Conservation (phyloP, 2,329 filamentous ascomycete species). For the Diaporthe vaccinii region DNA sequence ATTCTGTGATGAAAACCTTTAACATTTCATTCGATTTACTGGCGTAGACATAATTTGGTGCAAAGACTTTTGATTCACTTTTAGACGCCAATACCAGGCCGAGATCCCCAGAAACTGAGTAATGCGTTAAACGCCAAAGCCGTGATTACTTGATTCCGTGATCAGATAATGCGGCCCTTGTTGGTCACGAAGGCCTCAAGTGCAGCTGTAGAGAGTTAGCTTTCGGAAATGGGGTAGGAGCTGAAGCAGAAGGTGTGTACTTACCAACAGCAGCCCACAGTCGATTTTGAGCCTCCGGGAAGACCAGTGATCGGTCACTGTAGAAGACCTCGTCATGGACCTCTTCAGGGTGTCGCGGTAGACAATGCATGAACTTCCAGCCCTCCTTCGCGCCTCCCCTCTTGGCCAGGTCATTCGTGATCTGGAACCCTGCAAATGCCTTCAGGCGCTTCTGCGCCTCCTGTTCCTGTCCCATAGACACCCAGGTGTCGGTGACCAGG, state of each 20-base stretch:
- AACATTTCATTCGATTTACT: background rate
- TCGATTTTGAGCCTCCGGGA: constrained; percentile 94
- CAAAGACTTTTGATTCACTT: constrained; percentile 25
- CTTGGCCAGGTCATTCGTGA: constrained; percentile 87
- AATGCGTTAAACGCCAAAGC: background rate
- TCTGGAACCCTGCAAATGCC: constrained; percentile 91
- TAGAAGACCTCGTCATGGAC: constrained; percentile 97
- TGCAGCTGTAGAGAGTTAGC: constrained; percentile 64
- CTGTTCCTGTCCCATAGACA: constrained; percentile 97
- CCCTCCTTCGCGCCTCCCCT: constrained; percentile 86
- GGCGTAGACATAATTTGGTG: constrained; percentile 3
- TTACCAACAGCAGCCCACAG: constrained; percentile 87
- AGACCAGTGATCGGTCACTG: constrained; percentile 85
- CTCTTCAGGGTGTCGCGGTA: constrained; percentile 93
- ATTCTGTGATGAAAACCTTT: constrained; percentile 17
- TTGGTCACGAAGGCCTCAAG: constrained; percentile 95
- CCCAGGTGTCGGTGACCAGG: constrained; percentile 96
- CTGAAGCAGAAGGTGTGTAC: constrained; percentile 48
- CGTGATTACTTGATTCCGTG: no score
- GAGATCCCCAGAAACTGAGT: background rate
- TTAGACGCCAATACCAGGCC: constrained; percentile 26
- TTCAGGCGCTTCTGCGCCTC: constrained; percentile 83
- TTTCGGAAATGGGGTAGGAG: background rate
- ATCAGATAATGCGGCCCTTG: constrained; percentile 78
- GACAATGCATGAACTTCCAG: constrained; percentile 99